Percentiles rank a stretch among this genome's conserved stretches.
Evolutionary conservation across 208 protist species (phyloP).

Genomic region (Trypanosoma scelopori): DNA sequence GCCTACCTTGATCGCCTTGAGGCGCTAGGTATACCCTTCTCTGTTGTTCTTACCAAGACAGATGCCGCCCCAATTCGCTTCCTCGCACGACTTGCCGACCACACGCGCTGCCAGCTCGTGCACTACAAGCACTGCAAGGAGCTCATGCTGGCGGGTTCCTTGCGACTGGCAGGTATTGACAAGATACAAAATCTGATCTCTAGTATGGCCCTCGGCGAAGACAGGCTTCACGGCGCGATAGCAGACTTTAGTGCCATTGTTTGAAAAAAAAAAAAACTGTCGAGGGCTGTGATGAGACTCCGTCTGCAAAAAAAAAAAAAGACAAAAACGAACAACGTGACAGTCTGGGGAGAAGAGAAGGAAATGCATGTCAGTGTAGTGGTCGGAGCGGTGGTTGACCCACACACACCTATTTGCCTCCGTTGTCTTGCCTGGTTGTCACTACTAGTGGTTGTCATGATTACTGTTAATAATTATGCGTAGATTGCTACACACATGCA

Average conservation of each 20-base stretch:
- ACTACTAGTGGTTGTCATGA: no score
- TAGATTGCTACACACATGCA: background rate
- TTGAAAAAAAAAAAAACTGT: slow-evolving; percentile 30
- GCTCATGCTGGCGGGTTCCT: slow-evolving; percentile 76
- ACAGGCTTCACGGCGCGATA: slow-evolving; percentile 48
- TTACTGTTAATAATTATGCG: no score
- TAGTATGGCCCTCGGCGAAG: slow-evolving; percentile 47
- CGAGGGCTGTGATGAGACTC: background rate
- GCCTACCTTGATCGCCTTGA: slow-evolving; percentile 76
- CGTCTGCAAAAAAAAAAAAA: no score
- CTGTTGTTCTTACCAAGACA: slow-evolving; percentile 87
- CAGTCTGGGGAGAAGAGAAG: no score
- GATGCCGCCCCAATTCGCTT: slow-evolving; percentile 81
- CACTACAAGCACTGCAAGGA: slow-evolving; percentile 85
- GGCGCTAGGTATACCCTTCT: slow-evolving; percentile 61
- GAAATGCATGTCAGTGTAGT: no score
- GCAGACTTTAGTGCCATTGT: slow-evolving; percentile 81
- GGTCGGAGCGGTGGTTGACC: no score
- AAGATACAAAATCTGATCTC: slow-evolving; percentile 84
- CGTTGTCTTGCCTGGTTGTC: no score
- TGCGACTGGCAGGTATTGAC: slow-evolving; percentile 83
- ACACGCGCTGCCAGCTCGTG: slow-evolving; percentile 80
- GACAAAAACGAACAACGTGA: background rate
- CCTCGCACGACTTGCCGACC: slow-evolving; percentile 78
- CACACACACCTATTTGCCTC: no score